Evolutionary conservation across 441 rosid genomes (phyloP), one percentile per base, ranked within the genome.

Genomic region (Lepidium campestre): DNA sequence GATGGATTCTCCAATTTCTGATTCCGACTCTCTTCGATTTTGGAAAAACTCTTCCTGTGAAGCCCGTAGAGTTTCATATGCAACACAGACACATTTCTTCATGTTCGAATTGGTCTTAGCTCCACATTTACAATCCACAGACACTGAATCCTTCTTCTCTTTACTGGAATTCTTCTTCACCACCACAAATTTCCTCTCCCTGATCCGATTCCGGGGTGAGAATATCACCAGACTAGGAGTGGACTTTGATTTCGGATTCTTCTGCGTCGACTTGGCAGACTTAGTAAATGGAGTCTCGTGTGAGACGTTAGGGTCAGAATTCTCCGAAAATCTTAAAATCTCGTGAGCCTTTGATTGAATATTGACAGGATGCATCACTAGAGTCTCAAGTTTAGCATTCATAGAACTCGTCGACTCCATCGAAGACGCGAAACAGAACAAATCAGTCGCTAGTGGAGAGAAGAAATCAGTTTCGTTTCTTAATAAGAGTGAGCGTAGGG

Each of bases 161-260:
- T 82, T 79, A 73, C 70, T 81, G 2, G 75, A 32, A 3, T 81
- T 84, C 86, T 89, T 84, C 86, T 86, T 93, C 79, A 88, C 91
- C 69, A 87, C 83, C 52, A 93, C 85, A 32, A 93, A 91, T 74
- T 76, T 91, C 75, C 96, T 80, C 67, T 86, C 97, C 53, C 83
- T 80, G 32, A 87, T 81, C 63, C 85, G 86, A 58, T 82, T 84
- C 57, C 89, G 77, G 1, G 96, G 88, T 14, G 91, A 88, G 60
- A 35, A 79, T 32, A 52, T 69, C 8, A 35, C 65, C 1, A 67
- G 71, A 50, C 18, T 74, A 1, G 63, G 66, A 53, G 40, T 42
- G 13, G 52, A 60, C 62, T 62, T 77, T 7, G 68, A 73, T 39
- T 37, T 69, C 47, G 35, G 66, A 60, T 71, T 81, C 78, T 71